Evolutionary conservation across 2,329 filamentous ascomycete genomes (phyloP).

Genomic region (Nakataea oryzae): DNA sequence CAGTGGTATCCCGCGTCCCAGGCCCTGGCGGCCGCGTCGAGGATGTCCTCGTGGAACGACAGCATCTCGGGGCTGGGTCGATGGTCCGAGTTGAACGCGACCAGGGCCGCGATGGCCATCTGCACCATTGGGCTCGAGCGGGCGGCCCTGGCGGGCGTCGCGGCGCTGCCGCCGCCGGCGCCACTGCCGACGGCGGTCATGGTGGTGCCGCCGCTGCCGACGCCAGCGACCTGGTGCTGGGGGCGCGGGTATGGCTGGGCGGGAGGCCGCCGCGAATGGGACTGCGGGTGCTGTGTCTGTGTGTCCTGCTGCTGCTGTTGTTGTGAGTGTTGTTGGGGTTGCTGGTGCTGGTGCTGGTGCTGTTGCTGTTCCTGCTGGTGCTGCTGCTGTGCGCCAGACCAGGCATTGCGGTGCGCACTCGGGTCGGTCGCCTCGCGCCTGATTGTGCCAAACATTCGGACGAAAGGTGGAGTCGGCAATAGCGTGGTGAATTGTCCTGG

Average conservation of each 20-base stretch:
- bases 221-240: not conserved
- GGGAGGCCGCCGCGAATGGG: not conserved
- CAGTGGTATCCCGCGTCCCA: conserved; percentile 2
- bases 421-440: not conserved
- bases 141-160: not conserved
- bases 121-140: not conserved
- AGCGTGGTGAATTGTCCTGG: not conserved
- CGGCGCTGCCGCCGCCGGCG: not conserved
- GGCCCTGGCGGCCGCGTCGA: not conserved
- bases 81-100: not conserved
- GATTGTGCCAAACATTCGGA: not conserved
- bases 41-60: conserved; percentile 1
- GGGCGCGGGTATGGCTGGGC: not conserved
- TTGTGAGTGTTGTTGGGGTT: not conserved
- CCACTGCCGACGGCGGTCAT: not conserved
- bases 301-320: not conserved
- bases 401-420: not conserved
- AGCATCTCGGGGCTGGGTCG: conserved; percentile 1
- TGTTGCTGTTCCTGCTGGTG: not conserved
- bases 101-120: not conserved
- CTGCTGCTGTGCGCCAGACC: not conserved
- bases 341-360: not conserved
- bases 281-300: not conserved
- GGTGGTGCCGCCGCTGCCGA: not conserved
- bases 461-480: not conserved